phyloP scores from a whole-genome alignment of 768 basidiomycete genomes.

The Gymnopilus dilepis region DNA sequence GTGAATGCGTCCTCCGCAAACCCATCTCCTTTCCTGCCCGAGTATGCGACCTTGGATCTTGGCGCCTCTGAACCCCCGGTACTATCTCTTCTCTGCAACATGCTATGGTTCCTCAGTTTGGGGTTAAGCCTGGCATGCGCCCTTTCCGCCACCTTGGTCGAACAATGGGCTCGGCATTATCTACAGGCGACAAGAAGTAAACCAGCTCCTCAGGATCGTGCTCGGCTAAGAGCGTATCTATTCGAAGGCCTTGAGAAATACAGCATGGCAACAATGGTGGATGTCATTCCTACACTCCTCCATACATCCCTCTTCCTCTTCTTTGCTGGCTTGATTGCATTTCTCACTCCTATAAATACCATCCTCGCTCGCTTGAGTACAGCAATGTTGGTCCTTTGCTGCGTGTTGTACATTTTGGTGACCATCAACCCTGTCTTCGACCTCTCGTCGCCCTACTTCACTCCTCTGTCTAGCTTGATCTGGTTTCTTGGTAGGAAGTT shows the following conservation, averaged over 20 bases:
- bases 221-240: conserved; percentile 47
- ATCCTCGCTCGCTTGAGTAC: conserved; percentile 38
- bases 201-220: conserved; percentile 42
- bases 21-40: neutral
- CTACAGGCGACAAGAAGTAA: conserved; percentile 39
- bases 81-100: conserved; percentile 43
- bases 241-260: conserved; percentile 44
- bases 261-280: conserved; percentile 43
- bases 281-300: conserved; percentile 49
- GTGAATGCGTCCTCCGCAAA: conserved; percentile 19
- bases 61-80: conserved; percentile 29
- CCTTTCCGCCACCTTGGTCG: conserved; percentile 49
- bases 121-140: conserved; percentile 46
- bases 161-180: conserved; percentile 54
- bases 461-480: conserved; percentile 37
- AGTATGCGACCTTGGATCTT: neutral
- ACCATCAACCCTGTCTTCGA: conserved; percentile 39
- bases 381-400: conserved; percentile 34
- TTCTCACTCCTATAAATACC: conserved; percentile 44
- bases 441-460: conserved; percentile 41
- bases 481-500: conserved; percentile 36
- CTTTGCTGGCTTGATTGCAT: conserved; percentile 52
- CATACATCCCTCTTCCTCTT: conserved; percentile 56
- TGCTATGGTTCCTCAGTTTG: conserved; percentile 52
- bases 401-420: conserved; percentile 34